Base-by-base conservation (phyloP, 2,329 filamentous ascomycete genomes). In the Ophiostoma ulmi region DNA sequence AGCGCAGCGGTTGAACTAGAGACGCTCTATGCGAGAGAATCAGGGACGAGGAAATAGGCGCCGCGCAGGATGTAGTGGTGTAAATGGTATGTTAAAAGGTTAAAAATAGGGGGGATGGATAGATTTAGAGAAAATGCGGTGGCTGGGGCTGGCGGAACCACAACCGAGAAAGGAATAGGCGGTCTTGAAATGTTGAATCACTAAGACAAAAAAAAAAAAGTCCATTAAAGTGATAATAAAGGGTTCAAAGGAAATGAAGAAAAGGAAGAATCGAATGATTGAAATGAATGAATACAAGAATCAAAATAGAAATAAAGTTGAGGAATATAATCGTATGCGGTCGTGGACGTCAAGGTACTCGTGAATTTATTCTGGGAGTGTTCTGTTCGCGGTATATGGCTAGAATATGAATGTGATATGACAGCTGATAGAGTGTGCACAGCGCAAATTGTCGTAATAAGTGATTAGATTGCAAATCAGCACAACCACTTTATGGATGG, bases 61-160 rank as follows among this genome's bases (percentile, higher is more conserved):
- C 26, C 58, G 58, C 35, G 35, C 61, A 39, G 20, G 35, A 35
- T 35, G 35, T 35, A 36, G 61, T 35, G 17, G 61, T n/a, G 58
- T 31, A 61, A 61, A 61, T 61, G 31, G 52, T n/a, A 7, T 70
- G 69, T 44, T 70, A 48, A 17, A 17, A 65, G 22, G 66, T n/a
- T n/a, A 41, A 68, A 70, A 68, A 39, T 26, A 36, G 44, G 58
- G 39, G 68, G 61, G 52, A 22, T 26, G 38, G 58, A 68, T 44
- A 35, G 64, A 55, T 36, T 52, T 39, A 36, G 22, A n/a, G 39
- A 72, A 74, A 73, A 72, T 71, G 70, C 55, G 73, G 73, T 74
- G 73, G 73, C 72, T 74, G 73, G 73, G 70, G 35, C 48, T 61
- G 55, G 35, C 48, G 66, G 55, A 31, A 66, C 55, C 35, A 71